Evolutionary conservation across 176 grass and related monocot species (phyloP).

Genomic region (Bothriochloa decipiens): DNA sequence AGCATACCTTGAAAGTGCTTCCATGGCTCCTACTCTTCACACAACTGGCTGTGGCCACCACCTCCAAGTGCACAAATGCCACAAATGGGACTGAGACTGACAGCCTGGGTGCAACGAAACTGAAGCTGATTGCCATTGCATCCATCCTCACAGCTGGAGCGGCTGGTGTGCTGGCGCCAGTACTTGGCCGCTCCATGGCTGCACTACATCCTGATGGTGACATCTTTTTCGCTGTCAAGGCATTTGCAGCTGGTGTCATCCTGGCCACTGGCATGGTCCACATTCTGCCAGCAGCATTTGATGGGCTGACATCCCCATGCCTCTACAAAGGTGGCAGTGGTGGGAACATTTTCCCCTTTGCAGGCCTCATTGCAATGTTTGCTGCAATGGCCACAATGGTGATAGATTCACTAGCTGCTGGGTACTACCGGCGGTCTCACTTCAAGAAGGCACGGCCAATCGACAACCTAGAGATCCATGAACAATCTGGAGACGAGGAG

Average conservation of each 20-base stretch:
- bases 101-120: conserved; percentile 39
- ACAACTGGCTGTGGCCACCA: conserved; percentile 48
- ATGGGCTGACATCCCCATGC: conserved; percentile 78
- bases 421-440: conserved; percentile 79
- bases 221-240: conserved; percentile 83
- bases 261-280: conserved; percentile 90
- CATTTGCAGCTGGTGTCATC: conserved; percentile 90
- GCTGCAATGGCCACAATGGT: conserved; percentile 84
- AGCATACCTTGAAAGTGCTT: conserved; percentile 46
- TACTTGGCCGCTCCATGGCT: conserved; percentile 66
- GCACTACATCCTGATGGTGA: conserved; percentile 63
- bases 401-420: conserved; percentile 89
- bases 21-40: conserved; percentile 59
- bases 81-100: conserved; percentile 45
- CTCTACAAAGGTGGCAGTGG: conserved; percentile 45
- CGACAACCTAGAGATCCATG: conserved; percentile 51
- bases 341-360: conserved; percentile 64
- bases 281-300: conserved; percentile 82
- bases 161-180: conserved; percentile 72
- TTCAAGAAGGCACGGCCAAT: conserved; percentile 85
- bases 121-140: conserved; percentile 80
- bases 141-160: conserved; percentile 84
- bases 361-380: conserved; percentile 76
- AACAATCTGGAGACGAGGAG: conserved; percentile 34
- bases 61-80: conserved; percentile 54